phyloP scores from a whole-genome alignment of 106 monocot species.

The Dendrobium officinale region DNA sequence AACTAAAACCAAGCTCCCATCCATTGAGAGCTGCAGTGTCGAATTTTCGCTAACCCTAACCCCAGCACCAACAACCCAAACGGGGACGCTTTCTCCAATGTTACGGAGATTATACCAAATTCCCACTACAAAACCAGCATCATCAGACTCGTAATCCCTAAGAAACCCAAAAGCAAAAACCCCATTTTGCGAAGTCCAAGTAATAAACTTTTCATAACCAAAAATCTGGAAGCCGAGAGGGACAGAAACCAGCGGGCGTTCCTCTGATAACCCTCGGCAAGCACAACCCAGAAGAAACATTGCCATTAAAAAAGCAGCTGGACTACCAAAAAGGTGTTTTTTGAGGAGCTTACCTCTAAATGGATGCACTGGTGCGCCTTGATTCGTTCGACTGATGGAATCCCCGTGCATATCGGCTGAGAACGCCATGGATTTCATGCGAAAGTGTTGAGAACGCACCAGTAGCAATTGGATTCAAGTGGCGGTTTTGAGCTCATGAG shows the following conservation, averaged over 20 bases:
- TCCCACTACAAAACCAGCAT: slow-evolving; percentile 23
- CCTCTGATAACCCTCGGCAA: not conserved
- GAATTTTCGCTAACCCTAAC: slow-evolving; percentile 18
- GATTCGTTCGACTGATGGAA: not conserved
- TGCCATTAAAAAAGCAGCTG: not conserved
- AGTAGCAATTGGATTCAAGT: not conserved
- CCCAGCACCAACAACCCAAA: slow-evolving; percentile 42
- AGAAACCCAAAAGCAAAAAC: slow-evolving; percentile 33
- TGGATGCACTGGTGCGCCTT: not conserved
- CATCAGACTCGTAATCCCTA: slow-evolving; percentile 7
- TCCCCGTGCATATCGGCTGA: not conserved
- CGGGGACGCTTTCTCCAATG: slow-evolving; percentile 15
- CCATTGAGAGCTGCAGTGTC: slow-evolving; percentile 19
- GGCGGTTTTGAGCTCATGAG: not conserved
- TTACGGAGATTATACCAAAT: slow-evolving; percentile 21
- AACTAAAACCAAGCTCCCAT: slow-evolving; percentile 30
- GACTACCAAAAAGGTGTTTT: not conserved
- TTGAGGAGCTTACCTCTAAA: not conserved
- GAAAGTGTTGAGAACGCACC: not conserved
- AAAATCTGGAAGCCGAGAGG: slow-evolving; percentile 34
- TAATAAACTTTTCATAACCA: not conserved
- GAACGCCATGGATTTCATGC: not conserved
- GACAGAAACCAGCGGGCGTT: slow-evolving; percentile 7
- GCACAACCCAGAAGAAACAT: slow-evolving; percentile 4
- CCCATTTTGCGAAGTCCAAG: slow-evolving; percentile 23